Percentiles rank a stretch among this genome's conserved stretches.
phyloP scores from a whole-genome alignment of 148 eudicot genomes.

The Cornus controversa region DNA sequence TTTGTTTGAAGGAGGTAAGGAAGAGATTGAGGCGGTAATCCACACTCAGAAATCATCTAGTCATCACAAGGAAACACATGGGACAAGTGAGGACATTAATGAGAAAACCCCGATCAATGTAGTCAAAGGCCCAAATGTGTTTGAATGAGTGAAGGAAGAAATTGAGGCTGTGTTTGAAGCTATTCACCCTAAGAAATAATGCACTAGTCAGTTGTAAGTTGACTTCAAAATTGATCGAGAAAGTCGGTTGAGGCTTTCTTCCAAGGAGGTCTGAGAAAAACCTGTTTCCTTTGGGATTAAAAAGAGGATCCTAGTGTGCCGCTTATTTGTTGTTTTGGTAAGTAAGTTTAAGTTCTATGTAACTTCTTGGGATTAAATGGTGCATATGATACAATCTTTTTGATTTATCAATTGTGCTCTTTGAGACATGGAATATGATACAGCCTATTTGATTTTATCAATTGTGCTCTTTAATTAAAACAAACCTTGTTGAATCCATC shows the following conservation, averaged over 20 bases:
- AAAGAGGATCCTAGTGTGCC: not conserved
- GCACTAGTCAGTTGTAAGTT: not conserved
- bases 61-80: constrained; percentile 86
- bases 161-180: constrained; percentile 71
- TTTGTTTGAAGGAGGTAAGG: constrained; percentile 41
- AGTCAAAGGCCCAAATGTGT: constrained; percentile 71
- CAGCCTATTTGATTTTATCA: no score
- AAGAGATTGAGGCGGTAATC: constrained; percentile 30
- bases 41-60: constrained; percentile 40
- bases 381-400: not conserved
- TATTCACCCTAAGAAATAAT: constrained; percentile 58
- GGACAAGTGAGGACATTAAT: constrained; percentile 74
- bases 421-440: not conserved
- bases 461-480: no score
- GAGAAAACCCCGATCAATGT: constrained; percentile 56
- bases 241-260: not conserved
- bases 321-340: not conserved
- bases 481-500: not conserved
- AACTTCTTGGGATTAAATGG: not conserved
- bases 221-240: not conserved
- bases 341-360: not conserved
- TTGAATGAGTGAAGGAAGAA: constrained; percentile 85
- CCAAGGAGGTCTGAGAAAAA: not conserved
- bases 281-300: not conserved
- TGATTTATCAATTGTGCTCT: not conserved